Percentiles rank a stretch among this genome's conserved stretches.
phyloP scores from a whole-genome alignment of 1,284 basidiomycete species.

The Sanghuangporus baumii region DNA sequence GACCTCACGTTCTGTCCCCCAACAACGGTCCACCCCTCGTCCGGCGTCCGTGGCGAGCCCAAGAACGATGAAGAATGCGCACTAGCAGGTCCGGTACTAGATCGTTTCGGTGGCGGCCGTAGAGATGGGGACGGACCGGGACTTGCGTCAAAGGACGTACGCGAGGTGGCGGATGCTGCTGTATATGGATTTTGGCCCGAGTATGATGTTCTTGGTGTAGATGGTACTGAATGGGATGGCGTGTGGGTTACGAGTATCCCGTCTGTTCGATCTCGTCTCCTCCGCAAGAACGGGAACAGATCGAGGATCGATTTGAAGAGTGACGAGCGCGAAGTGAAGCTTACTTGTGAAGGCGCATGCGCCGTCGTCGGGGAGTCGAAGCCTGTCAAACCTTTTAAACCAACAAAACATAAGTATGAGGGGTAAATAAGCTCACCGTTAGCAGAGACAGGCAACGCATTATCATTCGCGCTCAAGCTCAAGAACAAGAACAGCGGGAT shows the following conservation, averaged over 20 bases:
- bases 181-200: constrained; percentile 5
- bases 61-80: background rate
- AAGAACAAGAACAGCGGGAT: constrained; percentile 88
- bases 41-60: background rate
- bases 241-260: constrained; percentile 60
- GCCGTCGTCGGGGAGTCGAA: constrained; percentile 22
- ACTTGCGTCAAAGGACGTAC: background rate
- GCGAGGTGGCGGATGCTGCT: background rate
- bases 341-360: constrained; percentile 21
- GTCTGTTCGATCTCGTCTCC: constrained; percentile 37
- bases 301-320: constrained; percentile 62
- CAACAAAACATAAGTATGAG: background rate
- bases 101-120: constrained; percentile 14
- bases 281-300: constrained; percentile 32
- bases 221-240: constrained; percentile 23
- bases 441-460: constrained; percentile 67
- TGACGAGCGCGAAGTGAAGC: constrained; percentile 40
- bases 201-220: constrained; percentile 7
- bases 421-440: constrained; percentile 21
- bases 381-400: constrained; percentile 28
- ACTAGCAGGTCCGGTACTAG: background rate
- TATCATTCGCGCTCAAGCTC: constrained; percentile 91
- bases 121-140: background rate
- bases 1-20: background rate
- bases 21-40: background rate